Base-by-base conservation (phyloP, 2,329 filamentous ascomycete genomes). In the Fusarium avenaceum region DNA sequence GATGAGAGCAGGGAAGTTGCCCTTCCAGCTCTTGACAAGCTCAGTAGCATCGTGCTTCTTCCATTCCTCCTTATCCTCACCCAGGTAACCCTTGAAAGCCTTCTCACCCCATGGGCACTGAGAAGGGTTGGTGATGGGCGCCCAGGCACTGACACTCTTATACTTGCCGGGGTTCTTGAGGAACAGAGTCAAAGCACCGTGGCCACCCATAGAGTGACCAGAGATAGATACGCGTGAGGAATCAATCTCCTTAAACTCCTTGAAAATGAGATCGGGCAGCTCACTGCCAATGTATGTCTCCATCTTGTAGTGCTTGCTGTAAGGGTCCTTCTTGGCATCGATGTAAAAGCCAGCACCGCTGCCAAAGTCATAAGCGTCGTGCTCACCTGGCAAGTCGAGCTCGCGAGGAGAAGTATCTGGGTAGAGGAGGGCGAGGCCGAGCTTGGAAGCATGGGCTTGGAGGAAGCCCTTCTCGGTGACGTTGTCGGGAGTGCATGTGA, bases 131-230 rank as follows among this genome's bases (percentile, higher is more conserved):
- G 89, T 80, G 74, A 98, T 96, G 20, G 95, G 95, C 48, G 96
- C 92, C 76, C 96, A 97, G 2, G 95, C 95, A 65, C 91, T 94
- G 58, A 96, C 93, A 69, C 89, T 93, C 83, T 90, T 92, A 85
- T 97, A 99, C 83, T 87, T 89, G 67, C 92, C 93, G 0, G 96
- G 94, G 81, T 98, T 91, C 83, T 93, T 95, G 52, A 99, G 86
- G 84, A 92, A 98, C 73, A 98, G 82, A 45, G 94, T 97, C 72
- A 99, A 84, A 44, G 96, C 96, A 67, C 96, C 96, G 80, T 99
- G 96, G 0, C 96, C 96, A 71, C 96, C 96, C 96, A 99, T 99
- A 74, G 90, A 94, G 83, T 99, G 96, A 7, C 96, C 96, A 40
- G 92, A 93, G 75, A 99, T 96, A 79, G 90, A 91, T 56, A 97